These are phyloP conservation scores for Gonium pectorale DNA, from an alignment of 139 green algal species.

Conservation along the genomic window DNA sequence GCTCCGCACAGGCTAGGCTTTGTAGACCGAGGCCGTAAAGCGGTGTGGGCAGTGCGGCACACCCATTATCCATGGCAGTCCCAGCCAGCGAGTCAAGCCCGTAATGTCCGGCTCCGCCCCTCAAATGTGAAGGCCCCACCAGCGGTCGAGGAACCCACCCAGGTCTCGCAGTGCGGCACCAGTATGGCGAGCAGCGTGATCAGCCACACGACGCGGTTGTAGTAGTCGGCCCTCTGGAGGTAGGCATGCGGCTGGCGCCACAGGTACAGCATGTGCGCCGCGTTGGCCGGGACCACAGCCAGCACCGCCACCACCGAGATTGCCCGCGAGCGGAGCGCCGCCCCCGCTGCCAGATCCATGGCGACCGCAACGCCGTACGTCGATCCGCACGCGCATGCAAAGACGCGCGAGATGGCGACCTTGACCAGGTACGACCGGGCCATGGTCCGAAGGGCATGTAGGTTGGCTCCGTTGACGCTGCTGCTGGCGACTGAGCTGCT, in stretches of 20 bases:
- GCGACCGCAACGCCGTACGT: not conserved
- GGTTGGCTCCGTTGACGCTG: not conserved
- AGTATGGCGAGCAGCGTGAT: not conserved
- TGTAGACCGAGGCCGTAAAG: too few species aligned
- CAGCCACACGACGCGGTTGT: constrained; percentile 8
- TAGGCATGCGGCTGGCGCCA: not conserved
- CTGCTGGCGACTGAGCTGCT: not conserved
- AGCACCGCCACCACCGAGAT: not conserved
- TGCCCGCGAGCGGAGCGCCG: not conserved
- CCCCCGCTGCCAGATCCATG: constrained; percentile 26
- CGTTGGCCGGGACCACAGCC: not conserved
- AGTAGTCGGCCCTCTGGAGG: not conserved
- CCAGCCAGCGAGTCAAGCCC: too few species aligned
- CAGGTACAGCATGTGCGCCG: not conserved
- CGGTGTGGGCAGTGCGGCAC: too few species aligned
- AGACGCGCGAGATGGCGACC: not conserved
- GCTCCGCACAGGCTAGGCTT: too few species aligned
- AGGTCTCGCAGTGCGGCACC: not conserved
- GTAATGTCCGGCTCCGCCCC: too few species aligned
- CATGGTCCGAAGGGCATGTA: not conserved
- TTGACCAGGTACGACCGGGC: constrained; percentile 10
- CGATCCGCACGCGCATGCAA: not conserved
- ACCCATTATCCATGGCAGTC: too few species aligned
- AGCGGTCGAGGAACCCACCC: too few species aligned
- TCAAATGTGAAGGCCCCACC: too few species aligned